Evolutionary conservation across 1,139 yeast genomes (phyloP), one percentile per base, ranked within the genome.

Genomic region (Candida freyschussii): DNA sequence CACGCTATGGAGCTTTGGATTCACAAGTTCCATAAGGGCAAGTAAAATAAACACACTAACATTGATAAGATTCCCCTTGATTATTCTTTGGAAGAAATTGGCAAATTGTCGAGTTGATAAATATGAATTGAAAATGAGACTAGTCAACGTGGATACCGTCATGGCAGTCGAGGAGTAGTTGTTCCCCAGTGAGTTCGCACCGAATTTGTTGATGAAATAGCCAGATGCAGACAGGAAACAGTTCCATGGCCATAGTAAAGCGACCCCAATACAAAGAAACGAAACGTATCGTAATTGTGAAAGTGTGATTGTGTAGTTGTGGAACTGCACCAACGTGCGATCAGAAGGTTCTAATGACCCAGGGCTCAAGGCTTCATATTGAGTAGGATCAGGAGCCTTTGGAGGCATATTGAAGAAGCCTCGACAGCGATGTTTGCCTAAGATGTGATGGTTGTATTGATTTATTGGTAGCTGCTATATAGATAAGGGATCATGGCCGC

Each of bases 181-280:
- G 41, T 70, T 72, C 10, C 78, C 70, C 41, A 85, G 61, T 0
- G 81, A 75, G 10, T 69, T 60, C 21, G 65, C 67, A 14, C 65
- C 62, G 42, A 89, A 79, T 31, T 91, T 59, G 33, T 72, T 73
- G 22, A 75, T 74, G 53, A 86, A 86, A 57, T 84, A 87, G 5
- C 84, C 83, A 0, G 94, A 73, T 0, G 96, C 96, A 2, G 94
- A 78, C 8, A 91, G 62, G 47, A 87, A 80, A 45, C 94, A 78
- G 63, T 91, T 91, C 96, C 97, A 91, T 0, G 98, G 97, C 97
- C 97, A 91, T 25, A 91, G 66, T 23, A 83, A 62, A 1, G 91
- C 80, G 7, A 82, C 63, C 0, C 96, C 96, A 9, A 84, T 68
- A n/a, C 74, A 48, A 19, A 78, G 55, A 50, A 80, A 85, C 0